Conservation (phyloP, 2,329 filamentous ascomycete genomes). For the Penicillium sp. region DNA sequence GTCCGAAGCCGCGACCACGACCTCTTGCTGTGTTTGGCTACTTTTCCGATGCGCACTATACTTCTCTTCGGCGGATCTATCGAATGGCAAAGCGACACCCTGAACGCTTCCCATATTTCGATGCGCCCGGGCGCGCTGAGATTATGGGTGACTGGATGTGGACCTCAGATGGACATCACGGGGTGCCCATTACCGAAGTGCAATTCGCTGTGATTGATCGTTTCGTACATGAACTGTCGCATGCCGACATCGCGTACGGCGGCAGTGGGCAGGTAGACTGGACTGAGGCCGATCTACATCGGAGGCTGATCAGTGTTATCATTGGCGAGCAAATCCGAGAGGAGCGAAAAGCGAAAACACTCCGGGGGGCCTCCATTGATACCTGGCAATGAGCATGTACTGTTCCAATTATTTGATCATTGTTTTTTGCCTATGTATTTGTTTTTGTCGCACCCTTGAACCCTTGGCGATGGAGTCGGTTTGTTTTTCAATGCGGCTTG, state of each 20-base stretch:
- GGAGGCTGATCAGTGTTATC: conserved; percentile 47
- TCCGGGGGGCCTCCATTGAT: conserved; percentile 25
- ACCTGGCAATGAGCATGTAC: conserved; percentile 27
- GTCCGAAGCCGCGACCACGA: conserved; percentile 24
- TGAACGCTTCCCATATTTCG: conserved; percentile 39
- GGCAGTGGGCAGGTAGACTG: conserved; percentile 42
- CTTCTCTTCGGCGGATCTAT: conserved; percentile 40
- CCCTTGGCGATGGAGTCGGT: conserved; percentile 15
- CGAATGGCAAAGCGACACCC: conserved; percentile 39
- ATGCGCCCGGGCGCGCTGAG: conserved; percentile 34
- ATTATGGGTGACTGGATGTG: conserved; percentile 46
- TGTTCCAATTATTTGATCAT: background rate
- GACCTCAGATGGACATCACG: conserved; percentile 43
- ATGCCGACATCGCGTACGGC: conserved; percentile 35
- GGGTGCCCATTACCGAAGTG: conserved; percentile 42
- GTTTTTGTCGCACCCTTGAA: conserved; percentile 11
- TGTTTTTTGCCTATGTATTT: conserved; percentile 4
- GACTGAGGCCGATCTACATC: conserved; percentile 46
- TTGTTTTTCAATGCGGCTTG: conserved; percentile 15
- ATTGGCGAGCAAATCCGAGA: conserved; percentile 48
- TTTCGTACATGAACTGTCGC: conserved; percentile 39
- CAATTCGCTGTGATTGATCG: conserved; percentile 45
- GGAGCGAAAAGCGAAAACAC: conserved; percentile 35
- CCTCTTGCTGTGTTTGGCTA: conserved; percentile 39
- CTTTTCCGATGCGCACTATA: conserved; percentile 45